Conservation (phyloP, 1,284 basidiomycete species). For the Prillingera fragicola region DNA sequence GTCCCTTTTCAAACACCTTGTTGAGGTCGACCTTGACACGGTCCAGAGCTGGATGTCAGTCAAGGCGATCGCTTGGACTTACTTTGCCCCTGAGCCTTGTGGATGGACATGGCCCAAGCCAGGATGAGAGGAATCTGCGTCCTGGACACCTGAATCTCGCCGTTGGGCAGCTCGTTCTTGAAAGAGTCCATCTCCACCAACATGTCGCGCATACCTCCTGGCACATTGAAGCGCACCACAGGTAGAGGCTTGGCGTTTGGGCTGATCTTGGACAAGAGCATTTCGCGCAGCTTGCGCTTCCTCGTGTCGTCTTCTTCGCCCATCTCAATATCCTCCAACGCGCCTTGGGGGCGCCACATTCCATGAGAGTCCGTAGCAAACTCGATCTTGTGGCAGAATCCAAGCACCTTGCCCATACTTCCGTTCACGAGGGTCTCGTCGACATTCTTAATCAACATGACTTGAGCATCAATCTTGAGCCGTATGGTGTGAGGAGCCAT, state of each 20-base stretch:
- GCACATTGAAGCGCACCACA: slow-evolving; percentile 68
- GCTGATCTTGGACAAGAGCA: slow-evolving; percentile 23
- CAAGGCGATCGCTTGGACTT: slow-evolving; percentile 11
- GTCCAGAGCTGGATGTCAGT: slow-evolving; percentile 32
- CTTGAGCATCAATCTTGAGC: slow-evolving; percentile 61
- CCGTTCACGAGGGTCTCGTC: slow-evolving; percentile 77
- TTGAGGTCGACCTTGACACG: slow-evolving; percentile 50
- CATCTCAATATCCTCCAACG: slow-evolving; percentile 18
- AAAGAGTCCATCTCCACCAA: slow-evolving; percentile 69
- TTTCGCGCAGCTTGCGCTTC: slow-evolving; percentile 43
- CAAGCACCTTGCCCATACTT: slow-evolving; percentile 67
- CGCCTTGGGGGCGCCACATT: slow-evolving; percentile 20
- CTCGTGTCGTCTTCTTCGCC: slow-evolving; percentile 43
- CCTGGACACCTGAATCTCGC: slow-evolving; percentile 69
- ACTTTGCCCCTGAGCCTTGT: slow-evolving; percentile 87
- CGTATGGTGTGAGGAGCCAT: slow-evolving; percentile 60
- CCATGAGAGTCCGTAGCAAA: slow-evolving; percentile 28
- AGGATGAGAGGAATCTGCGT: slow-evolving; percentile 75
- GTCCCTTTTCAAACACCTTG: slow-evolving; percentile 72
- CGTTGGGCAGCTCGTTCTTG: slow-evolving; percentile 77
- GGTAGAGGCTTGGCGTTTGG: slow-evolving; percentile 54
- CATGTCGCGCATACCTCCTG: slow-evolving; percentile 53
- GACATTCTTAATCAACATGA: slow-evolving; percentile 70
- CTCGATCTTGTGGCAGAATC: slow-evolving; percentile 52
- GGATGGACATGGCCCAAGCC: slow-evolving; percentile 92